Percentiles rank a stretch among this genome's conserved stretches.
Evolutionary conservation across 2,329 filamentous ascomycete genomes (phyloP).

Genomic region (Neofusicoccum parvum): DNA sequence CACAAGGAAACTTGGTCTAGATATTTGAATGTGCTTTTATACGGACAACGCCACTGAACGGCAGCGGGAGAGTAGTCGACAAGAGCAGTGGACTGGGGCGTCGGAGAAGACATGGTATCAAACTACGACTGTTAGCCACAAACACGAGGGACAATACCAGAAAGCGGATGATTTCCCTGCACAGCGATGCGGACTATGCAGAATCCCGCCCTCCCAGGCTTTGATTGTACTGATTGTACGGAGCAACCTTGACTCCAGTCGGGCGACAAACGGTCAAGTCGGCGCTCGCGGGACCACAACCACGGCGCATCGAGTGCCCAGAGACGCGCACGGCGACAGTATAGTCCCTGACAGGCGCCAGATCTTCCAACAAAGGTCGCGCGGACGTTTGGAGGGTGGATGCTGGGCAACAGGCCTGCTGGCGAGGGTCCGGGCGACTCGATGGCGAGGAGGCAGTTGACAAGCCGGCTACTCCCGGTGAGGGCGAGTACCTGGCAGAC

Average conservation of each 20-base stretch:
- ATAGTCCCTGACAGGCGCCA: background rate
- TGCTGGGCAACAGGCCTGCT: background rate
- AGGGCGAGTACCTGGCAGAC: background rate
- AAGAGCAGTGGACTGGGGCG: background rate
- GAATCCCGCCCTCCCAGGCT: slow-evolving; percentile 2
- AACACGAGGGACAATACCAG: background rate
- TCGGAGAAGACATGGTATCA: background rate
- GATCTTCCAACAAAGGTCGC: background rate
- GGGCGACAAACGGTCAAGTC: background rate
- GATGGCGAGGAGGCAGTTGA: background rate
- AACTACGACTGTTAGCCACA: background rate
- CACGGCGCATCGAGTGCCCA: background rate
- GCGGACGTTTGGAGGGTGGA: background rate
- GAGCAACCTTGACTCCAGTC: background rate
- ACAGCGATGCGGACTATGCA: background rate
- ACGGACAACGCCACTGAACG: background rate
- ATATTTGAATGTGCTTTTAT: background rate
- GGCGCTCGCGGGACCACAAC: background rate
- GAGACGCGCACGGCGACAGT: background rate
- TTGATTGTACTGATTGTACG: background rate
- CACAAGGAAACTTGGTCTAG: background rate
- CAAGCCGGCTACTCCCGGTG: slow-evolving; percentile 1
- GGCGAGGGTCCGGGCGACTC: slow-evolving; percentile 1
- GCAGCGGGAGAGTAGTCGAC: background rate
- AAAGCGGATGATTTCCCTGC: background rate